Percentiles rank a stretch among this genome's conserved stretches.
These are phyloP conservation scores for Aschersonia sp. DNA, from an alignment of 2,329 filamentous ascomycete genomes.

Conservation along the genomic window DNA sequence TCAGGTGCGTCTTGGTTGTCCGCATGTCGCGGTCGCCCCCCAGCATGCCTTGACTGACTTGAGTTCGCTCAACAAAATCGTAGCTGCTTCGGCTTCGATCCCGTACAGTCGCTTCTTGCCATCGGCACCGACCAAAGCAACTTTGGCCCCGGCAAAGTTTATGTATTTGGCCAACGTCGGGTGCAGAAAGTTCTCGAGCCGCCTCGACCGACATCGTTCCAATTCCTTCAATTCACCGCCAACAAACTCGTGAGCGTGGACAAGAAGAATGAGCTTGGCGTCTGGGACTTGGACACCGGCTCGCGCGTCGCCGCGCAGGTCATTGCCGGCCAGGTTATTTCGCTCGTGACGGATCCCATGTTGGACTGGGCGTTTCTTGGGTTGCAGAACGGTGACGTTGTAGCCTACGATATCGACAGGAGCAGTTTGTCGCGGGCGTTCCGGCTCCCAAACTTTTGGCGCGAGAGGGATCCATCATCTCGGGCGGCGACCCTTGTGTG, in stretches of 20 bases:
- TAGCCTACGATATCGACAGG: slow-evolving; percentile 87
- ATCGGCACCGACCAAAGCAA: slow-evolving; percentile 80
- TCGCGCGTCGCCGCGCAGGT: slow-evolving; percentile 53
- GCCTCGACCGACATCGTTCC: slow-evolving; percentile 58
- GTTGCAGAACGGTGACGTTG: slow-evolving; percentile 65
- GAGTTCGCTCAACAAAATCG: slow-evolving; percentile 9
- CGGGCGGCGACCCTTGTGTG: slow-evolving; percentile 51
- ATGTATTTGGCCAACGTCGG: slow-evolving; percentile 71
- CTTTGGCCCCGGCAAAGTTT: slow-evolving; percentile 76
- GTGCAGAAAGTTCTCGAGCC: slow-evolving; percentile 64
- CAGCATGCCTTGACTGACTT: not conserved
- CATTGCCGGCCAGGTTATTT: slow-evolving; percentile 61
- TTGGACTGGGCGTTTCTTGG: slow-evolving; percentile 89
- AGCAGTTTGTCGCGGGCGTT: slow-evolving; percentile 56
- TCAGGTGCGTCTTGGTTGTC: slow-evolving; percentile 29
- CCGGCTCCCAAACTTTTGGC: slow-evolving; percentile 78
- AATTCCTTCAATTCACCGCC: slow-evolving; percentile 67
- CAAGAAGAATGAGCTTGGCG: slow-evolving; percentile 66
- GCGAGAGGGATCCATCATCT: slow-evolving; percentile 52
- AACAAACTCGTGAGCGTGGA: slow-evolving; percentile 79
- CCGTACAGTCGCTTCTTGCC: slow-evolving; percentile 83
- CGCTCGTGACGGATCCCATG: slow-evolving; percentile 70
- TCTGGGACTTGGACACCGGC: slow-evolving; percentile 68
- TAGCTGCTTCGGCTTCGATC: slow-evolving; percentile 76
- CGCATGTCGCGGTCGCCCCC: slow-evolving; percentile 5